Evolutionary conservation across 257 asterid species (phyloP).

Genomic region (Solanum pinnatisectum): DNA sequence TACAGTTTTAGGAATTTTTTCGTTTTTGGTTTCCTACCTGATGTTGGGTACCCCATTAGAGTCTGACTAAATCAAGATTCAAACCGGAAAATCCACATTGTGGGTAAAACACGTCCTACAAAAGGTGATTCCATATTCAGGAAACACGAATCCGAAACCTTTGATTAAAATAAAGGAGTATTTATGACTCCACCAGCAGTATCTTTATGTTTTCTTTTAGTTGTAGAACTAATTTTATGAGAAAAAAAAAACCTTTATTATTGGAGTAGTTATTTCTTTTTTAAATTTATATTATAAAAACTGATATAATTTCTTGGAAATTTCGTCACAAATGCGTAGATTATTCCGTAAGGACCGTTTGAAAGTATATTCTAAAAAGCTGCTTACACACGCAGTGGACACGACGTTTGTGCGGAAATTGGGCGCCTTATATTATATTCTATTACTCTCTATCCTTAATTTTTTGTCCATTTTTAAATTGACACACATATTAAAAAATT

Average conservation of each 20-base stretch:
- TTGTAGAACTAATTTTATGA: not conserved
- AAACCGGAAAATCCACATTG: too few relatives aligned
- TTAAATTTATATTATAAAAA: not conserved
- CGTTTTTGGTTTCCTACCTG: too few relatives aligned
- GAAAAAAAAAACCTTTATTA: not conserved
- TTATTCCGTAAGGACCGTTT: not conserved
- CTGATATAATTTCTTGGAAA: not conserved
- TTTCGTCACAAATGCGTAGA: not conserved
- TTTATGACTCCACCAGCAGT: too few relatives aligned
- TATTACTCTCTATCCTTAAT: too few relatives aligned
- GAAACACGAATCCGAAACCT: too few relatives aligned
- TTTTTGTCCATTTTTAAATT: too few relatives aligned
- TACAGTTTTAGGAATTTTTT: too few relatives aligned
- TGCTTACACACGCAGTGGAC: not conserved
- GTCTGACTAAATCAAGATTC: too few relatives aligned
- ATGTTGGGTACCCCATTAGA: too few relatives aligned
- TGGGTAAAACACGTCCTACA: too few relatives aligned
- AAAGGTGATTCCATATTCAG: too few relatives aligned
- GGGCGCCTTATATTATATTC: not conserved
- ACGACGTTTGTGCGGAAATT: not conserved
- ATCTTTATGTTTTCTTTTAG: not conserved
- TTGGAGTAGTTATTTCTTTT: not conserved
- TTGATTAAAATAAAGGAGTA: too few relatives aligned
- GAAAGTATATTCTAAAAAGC: not conserved
- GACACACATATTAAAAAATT: accelerated